A percentile compares a stretch with the other conserved stretches of the same genome.
phyloP scores from a whole-genome alignment of 1,284 basidiomycete species.

The Puccinia polysora region DNA sequence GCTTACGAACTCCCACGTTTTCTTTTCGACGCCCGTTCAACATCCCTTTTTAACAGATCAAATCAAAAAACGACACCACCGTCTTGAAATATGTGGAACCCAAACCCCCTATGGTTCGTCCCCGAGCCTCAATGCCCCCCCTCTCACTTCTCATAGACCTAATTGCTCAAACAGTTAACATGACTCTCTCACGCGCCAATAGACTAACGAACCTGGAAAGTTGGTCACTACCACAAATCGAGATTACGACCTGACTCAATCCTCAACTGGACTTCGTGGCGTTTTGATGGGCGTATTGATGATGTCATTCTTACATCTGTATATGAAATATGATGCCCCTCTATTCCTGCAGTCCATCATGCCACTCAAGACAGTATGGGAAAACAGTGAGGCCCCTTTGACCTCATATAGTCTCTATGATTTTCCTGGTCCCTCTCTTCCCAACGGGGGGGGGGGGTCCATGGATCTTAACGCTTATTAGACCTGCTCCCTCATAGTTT shows the following conservation, averaged over 20 bases:
- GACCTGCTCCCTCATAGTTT: no score
- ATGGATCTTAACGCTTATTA: neutral
- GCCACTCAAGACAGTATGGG: conserved; percentile 78
- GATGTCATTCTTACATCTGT: conserved; percentile 63
- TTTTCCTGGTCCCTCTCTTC: neutral
- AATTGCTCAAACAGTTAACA: neutral
- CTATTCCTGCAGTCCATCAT: conserved; percentile 85
- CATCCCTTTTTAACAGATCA: conserved; percentile 62
- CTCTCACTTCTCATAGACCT: no score
- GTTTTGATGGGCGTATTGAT: conserved; percentile 75
- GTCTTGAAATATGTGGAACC: conserved; percentile 79
- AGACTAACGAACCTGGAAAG: conserved; percentile 70
- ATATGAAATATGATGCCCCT: conserved; percentile 74
- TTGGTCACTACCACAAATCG: conserved; percentile 85
- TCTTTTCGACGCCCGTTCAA: neutral
- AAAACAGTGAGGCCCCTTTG: conserved; percentile 61
- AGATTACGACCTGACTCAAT: conserved; percentile 75
- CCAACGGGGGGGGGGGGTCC: neutral
- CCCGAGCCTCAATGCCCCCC: no score
- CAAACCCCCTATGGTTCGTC: conserved; percentile 54
- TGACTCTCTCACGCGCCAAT: neutral
- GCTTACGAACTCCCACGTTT: no score
- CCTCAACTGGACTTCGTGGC: conserved; percentile 54
- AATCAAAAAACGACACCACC: conserved; percentile 88
- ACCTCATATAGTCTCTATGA: no score